phyloP scores from a whole-genome alignment of 768 basidiomycete genomes.

The Suillus cothurnatus region DNA sequence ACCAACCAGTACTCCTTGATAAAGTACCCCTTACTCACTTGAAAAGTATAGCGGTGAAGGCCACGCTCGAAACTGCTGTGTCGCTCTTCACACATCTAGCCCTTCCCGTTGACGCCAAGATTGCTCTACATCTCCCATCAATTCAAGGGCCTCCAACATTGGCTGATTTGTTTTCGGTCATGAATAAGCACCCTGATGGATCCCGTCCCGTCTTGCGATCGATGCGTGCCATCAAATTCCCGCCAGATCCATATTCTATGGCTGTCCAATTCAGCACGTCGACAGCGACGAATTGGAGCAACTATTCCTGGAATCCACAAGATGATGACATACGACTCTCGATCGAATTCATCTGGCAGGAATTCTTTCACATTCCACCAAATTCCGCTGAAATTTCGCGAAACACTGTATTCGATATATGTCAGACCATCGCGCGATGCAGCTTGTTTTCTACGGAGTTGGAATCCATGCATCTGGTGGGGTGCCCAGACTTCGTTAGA shows the following conservation, averaged over 20 bases:
- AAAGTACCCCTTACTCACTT: background rate
- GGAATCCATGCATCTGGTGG: background rate
- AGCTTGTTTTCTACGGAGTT: background rate
- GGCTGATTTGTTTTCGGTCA: background rate
- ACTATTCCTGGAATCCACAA: background rate
- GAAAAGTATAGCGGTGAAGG: background rate
- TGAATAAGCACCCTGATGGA: background rate
- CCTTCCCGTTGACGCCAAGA: background rate
- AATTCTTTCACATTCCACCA: background rate
- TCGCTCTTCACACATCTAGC: background rate
- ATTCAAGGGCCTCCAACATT: background rate
- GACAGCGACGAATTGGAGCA: background rate
- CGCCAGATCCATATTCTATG: background rate
- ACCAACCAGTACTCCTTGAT: background rate
- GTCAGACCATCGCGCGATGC: background rate
- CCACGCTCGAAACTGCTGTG: background rate
- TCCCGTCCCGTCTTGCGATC: background rate
- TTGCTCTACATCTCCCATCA: background rate
- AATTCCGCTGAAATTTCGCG: background rate
- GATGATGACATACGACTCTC: background rate
- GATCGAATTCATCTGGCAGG: background rate
- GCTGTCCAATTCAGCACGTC: background rate
- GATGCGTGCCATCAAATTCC: background rate
- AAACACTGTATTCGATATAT: background rate
- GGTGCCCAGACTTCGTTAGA: background rate